Evolutionary conservation across 495 filamentous ascomycete genomes (phyloP), one percentile per base, ranked within the genome.

Genomic region (Annulohypoxylon stygium): DNA sequence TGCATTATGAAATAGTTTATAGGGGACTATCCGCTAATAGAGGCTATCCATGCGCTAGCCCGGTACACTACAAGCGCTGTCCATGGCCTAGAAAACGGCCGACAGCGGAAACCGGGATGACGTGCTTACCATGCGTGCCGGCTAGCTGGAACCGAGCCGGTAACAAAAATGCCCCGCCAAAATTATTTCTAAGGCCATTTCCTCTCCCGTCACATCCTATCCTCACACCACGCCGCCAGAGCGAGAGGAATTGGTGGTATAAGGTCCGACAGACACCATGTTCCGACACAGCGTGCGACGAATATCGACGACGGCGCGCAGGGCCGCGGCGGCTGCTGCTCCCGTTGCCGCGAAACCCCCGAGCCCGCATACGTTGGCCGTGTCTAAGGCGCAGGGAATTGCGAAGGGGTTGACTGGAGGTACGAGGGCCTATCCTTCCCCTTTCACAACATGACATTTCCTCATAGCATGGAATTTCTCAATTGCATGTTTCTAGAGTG

Each of bases 391-490:
- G 26, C 96, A 99, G 81, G 92, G 94, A 53, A 81, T 91, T 55
- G 92, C 93, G 26, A 88, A 92, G 77, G 95, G 96, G 10, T 85
- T 99, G 58, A 90, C 93, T 61, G 94, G 92, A 85, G 95, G 95
- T 97, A 89, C 74, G 79, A 73, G 23, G 10, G n/a, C n/a, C 30
- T 39, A 12, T 20, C 23, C 30, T 16, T 58, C 14, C 48, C 41
- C 37, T 39, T 3, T 10, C n/a, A 10, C 48, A 8, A 8, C 18
- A 23, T 33, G n/a, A 18, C 23, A 7, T 30, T 34, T 16, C 0
- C 47, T 6, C 48, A 14, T 14, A 39, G 36, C 36, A 39, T 10
- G 12, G 39, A n/a, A 0, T 8, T 57, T 36, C 33, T 37, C 16
- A 43, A 23, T 39, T 59, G 37, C 36, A 3, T 57, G 16, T 16